Evolutionary conservation across 768 basidiomycete genomes (phyloP).

Genomic region (Hygrocybe punicea): DNA sequence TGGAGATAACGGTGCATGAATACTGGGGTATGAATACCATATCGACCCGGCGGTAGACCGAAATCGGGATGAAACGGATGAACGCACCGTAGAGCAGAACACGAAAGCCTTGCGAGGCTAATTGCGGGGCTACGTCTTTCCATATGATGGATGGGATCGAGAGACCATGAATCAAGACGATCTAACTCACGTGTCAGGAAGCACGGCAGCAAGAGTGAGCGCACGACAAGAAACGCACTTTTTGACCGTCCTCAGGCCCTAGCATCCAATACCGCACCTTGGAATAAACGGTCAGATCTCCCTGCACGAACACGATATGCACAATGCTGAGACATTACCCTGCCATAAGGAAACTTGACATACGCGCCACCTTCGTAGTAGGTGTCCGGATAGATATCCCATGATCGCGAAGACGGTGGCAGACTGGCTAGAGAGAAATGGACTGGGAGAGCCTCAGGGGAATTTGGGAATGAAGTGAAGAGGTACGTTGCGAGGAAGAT

Average conservation of each 20-base stretch:
- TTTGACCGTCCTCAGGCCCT: conserved; percentile 64
- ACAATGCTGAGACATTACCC: conserved; percentile 37
- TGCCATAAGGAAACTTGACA: conserved; percentile 61
- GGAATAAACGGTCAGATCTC: conserved; percentile 1
- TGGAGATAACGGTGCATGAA: conserved; percentile 22
- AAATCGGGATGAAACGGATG: background rate
- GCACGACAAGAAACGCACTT: conserved; percentile 41
- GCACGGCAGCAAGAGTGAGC: background rate
- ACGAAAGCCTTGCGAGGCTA: conserved; percentile 63
- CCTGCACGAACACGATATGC: background rate
- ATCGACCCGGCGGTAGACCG: background rate
- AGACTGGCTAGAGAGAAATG: conserved; percentile 61
- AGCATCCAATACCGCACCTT: conserved; percentile 76
- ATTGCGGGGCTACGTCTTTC: conserved; percentile 67
- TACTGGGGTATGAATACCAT: background rate
- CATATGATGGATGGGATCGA: conserved; percentile 75
- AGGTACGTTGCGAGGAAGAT: conserved; percentile 59
- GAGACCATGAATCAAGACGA: conserved; percentile 75
- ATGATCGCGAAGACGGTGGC: conserved; percentile 52
- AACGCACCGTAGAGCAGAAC: conserved; percentile 69
- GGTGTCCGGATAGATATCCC: conserved; percentile 70
- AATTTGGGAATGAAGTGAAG: conserved; percentile 61
- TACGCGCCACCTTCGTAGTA: conserved; percentile 64
- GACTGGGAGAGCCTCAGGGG: conserved; percentile 48
- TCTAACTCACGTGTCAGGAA: conserved; percentile 35